These are phyloP conservation scores for Scleroderma citrinum DNA, from an alignment of 768 basidiomycete species.

Conservation along the genomic window DNA sequence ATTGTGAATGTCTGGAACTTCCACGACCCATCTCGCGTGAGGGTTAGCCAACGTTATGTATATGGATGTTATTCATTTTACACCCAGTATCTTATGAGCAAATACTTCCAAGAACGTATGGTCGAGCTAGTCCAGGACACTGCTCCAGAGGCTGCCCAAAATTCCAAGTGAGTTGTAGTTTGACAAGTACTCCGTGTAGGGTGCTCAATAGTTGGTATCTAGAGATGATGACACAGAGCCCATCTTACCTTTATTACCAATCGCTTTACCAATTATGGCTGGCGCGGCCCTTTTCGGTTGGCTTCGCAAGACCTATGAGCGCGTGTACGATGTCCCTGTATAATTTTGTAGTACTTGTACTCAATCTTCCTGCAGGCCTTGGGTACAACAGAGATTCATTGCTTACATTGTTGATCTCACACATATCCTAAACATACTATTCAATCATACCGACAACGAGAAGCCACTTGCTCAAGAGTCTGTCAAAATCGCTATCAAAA, in stretches of 20 bases:
- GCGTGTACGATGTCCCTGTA: background rate
- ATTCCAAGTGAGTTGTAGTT: background rate
- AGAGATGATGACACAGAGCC: background rate
- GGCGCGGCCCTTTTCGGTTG: background rate
- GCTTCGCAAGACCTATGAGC: background rate
- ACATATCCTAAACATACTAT: conserved; percentile 17
- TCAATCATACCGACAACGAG: background rate
- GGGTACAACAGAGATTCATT: conserved; percentile 12
- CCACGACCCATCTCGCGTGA: conserved; percentile 5
- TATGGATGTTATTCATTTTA: background rate
- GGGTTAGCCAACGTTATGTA: background rate
- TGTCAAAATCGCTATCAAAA: background rate
- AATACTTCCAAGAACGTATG: background rate
- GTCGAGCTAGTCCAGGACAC: background rate
- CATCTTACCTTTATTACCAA: background rate
- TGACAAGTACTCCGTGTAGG: background rate
- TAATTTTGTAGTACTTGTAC: background rate
- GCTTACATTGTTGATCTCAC: conserved; percentile 22
- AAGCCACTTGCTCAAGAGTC: background rate
- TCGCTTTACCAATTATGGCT: background rate
- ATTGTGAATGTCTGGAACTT: conserved; percentile 17
- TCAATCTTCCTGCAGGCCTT: background rate
- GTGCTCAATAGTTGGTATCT: background rate
- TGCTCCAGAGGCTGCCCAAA: background rate
- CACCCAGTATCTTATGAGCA: background rate